Evolutionary conservation across 805 yeast genomes (phyloP).

Genomic region (Cyberlindnera euphorbiiphila): DNA sequence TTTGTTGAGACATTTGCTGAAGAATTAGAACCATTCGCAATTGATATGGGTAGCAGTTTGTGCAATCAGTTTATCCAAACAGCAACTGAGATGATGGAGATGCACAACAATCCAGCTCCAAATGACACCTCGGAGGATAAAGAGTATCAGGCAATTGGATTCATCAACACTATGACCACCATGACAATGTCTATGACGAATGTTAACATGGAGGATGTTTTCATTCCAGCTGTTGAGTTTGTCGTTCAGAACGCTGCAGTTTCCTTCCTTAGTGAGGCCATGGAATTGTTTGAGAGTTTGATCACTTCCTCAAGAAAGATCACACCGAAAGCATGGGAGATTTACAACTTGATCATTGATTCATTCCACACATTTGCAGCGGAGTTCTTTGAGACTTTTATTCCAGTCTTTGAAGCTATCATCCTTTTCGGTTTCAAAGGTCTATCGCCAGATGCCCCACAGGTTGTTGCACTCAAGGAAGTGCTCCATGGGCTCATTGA

Average conservation of each 20-base stretch:
- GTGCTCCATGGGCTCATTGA: constrained; percentile 18
- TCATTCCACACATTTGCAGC: constrained; percentile 57
- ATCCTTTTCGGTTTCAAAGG: constrained; percentile 46
- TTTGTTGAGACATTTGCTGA: constrained; percentile 85
- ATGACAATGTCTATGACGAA: constrained; percentile 65
- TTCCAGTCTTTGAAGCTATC: constrained; percentile 53
- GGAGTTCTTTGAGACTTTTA: constrained; percentile 54
- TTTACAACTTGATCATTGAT: constrained; percentile 44
- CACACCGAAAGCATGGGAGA: constrained; percentile 50
- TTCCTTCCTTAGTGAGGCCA: constrained; percentile 56
- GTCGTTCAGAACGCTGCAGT: constrained; percentile 57
- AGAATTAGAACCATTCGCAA: constrained; percentile 86
- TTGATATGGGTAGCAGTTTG: constrained; percentile 55
- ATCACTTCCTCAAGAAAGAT: constrained; percentile 45
- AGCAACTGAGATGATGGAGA: constrained; percentile 53
- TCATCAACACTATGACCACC: constrained; percentile 68
- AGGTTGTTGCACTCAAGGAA: constrained; percentile 17
- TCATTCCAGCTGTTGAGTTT: constrained; percentile 55
- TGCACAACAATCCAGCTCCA: constrained; percentile 16
- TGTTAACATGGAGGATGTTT: constrained; percentile 48
- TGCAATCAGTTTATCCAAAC: constrained; percentile 57
- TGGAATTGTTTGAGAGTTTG: constrained; percentile 58
- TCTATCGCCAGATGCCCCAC: constrained; percentile 16
- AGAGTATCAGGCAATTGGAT: constrained; percentile 64
- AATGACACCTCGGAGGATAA: constrained; percentile 44